phyloP scores from a whole-genome alignment of 257 asterid species.

The Gentiana macrophylla region DNA sequence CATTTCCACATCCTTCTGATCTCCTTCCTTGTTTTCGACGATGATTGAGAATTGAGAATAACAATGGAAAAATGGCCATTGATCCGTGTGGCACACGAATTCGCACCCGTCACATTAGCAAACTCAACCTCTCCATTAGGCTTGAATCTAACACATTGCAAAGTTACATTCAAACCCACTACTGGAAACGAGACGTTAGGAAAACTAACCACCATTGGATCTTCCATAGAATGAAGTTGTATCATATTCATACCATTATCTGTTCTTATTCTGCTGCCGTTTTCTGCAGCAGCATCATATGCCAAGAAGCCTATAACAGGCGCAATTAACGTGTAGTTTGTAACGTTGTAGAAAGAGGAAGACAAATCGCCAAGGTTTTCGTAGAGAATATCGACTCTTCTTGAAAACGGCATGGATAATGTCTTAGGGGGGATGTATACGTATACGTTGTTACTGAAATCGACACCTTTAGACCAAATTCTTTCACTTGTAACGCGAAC shows the following conservation, averaged over 20 bases:
- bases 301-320: constrained; percentile 68
- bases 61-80: constrained; percentile 65
- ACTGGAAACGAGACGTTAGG: constrained; percentile 9
- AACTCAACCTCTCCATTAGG: constrained; percentile 37
- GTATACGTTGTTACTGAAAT: constrained; percentile 15
- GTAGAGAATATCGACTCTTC: constrained; percentile 48
- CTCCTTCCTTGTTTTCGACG: constrained; percentile 13
- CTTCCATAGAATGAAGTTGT: constrained; percentile 20
- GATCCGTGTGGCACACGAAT: constrained; percentile 27
- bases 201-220: constrained; percentile 37
- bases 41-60: constrained; percentile 9
- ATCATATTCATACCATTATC: constrained; percentile 8
- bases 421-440: too few species aligned
- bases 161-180: constrained; percentile 1
- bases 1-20: constrained; percentile 19
- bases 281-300: constrained; percentile 28
- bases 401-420: constrained; percentile 41
- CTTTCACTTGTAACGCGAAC: constrained; percentile 38
- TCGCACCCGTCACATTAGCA: constrained; percentile 24
- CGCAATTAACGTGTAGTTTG: constrained; percentile 37
- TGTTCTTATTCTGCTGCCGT: constrained; percentile 11
- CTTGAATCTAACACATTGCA: constrained; percentile 47
- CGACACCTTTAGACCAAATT: constrained; percentile 43
- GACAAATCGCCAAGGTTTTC: constrained; percentile 68
- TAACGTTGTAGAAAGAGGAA: constrained; percentile 39